These are phyloP conservation scores for Lactarius vividus DNA, from an alignment of 768 basidiomycete species.

Conservation along the genomic window DNA sequence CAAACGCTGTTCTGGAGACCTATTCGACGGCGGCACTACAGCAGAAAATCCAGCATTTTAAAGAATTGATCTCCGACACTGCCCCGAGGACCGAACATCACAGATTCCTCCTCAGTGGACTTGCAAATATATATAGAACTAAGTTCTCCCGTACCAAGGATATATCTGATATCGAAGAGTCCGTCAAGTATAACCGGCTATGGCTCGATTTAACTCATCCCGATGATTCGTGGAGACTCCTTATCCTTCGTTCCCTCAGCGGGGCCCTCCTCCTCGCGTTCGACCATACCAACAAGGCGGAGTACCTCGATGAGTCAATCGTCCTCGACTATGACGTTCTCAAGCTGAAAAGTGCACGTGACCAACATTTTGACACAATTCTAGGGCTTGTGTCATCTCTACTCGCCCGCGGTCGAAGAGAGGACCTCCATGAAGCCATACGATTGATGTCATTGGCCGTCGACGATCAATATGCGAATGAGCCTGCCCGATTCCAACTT, in stretches of 20 bases:
- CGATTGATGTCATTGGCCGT: neutral
- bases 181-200: too few species aligned
- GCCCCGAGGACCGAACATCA: too few species aligned
- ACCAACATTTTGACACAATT: neutral
- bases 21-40: neutral
- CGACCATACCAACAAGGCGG: neutral
- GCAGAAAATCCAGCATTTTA: constrained; percentile 7
- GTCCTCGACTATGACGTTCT: neutral
- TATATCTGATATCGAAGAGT: too few species aligned
- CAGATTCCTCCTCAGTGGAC: too few species aligned
- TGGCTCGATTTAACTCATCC: too few species aligned
- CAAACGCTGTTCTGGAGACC: neutral
- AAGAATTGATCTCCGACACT: neutral
- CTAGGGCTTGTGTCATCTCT: neutral
- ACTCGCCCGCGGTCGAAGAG: neutral
- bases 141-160: too few species aligned
- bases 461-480: neutral
- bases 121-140: too few species aligned
- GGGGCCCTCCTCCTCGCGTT: constrained; percentile 8
- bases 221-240: too few species aligned
- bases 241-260: neutral
- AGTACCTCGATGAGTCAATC: constrained; percentile 6
- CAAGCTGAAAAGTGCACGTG: neutral
- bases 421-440: constrained; percentile 13
- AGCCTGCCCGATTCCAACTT: constrained; percentile 3